These are phyloP conservation scores for Pseudocercospora fijiensis DNA, from an alignment of 2,329 filamentous ascomycete species.

Conservation along the genomic window DNA sequence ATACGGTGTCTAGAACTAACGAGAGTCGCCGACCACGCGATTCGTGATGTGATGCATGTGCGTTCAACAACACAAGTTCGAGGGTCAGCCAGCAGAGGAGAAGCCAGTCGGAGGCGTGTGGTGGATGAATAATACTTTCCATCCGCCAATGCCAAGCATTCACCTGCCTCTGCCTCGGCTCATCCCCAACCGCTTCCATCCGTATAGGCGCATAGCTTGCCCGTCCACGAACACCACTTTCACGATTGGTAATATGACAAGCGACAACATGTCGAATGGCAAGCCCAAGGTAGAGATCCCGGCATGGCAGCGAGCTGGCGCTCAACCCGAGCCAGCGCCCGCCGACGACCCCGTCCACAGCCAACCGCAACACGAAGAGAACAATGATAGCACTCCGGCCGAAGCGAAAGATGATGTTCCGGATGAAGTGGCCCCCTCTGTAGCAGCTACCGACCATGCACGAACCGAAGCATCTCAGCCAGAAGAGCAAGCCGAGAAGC, in stretches of 20 bases:
- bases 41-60: background rate
- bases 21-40: background rate
- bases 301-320: conserved; percentile 37
- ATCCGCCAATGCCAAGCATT: background rate
- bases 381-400: conserved; percentile 7
- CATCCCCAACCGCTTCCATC: background rate
- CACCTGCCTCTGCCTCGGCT: background rate
- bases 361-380: conserved; percentile 19
- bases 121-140: no score
- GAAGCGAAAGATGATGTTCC: conserved; percentile 6
- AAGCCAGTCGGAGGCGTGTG: no score
- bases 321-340: conserved; percentile 15
- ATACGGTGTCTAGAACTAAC: background rate
- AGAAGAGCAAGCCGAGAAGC: conserved; percentile 8
- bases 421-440: conserved; percentile 1
- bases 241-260: background rate
- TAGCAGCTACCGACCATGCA: background rate
- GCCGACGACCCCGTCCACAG: conserved; percentile 26
- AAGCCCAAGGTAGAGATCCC: conserved; percentile 35
- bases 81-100: no score
- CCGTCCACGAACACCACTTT: background rate
- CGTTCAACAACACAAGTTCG: background rate
- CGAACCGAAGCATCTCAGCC: conserved; percentile 5
- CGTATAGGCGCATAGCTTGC: background rate
- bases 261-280: conserved; percentile 30